phyloP scores from a whole-genome alignment of 768 basidiomycete genomes.

The Auriculariales sp. region DNA sequence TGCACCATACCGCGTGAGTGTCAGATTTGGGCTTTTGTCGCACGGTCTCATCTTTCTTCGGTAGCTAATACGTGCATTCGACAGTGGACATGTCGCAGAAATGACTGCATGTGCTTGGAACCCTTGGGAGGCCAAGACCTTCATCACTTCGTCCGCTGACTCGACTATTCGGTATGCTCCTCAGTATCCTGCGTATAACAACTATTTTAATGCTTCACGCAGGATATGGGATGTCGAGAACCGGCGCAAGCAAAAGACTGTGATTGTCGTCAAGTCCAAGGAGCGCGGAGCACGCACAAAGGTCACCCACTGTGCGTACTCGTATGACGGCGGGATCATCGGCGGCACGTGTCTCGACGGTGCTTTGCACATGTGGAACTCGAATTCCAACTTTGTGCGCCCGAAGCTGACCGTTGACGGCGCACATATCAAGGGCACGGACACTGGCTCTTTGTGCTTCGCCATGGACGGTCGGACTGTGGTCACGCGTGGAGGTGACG shows the following conservation, averaged over 20 bases:
- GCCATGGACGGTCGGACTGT: slow-evolving; percentile 78
- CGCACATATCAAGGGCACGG: slow-evolving; percentile 75
- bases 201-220: slow-evolving; percentile 5
- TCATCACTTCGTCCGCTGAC: slow-evolving; percentile 91
- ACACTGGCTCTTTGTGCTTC: slow-evolving; percentile 78
- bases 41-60: neutral
- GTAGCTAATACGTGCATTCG: slow-evolving; percentile 5
- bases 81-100: slow-evolving; percentile 91
- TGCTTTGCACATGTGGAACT: slow-evolving; percentile 84
- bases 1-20: slow-evolving; percentile 93
- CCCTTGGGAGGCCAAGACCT: slow-evolving; percentile 67
- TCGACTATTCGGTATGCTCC: slow-evolving; percentile 72
- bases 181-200: neutral
- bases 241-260: slow-evolving; percentile 85
- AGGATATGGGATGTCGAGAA: slow-evolving; percentile 94
- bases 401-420: slow-evolving; percentile 77
- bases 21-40: slow-evolving; percentile 6
- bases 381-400: slow-evolving; percentile 83
- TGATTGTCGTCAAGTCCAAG: slow-evolving; percentile 94
- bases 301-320: slow-evolving; percentile 76
- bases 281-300: slow-evolving; percentile 90
- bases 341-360: slow-evolving; percentile 88
- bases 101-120: slow-evolving; percentile 86
- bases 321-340: slow-evolving; percentile 77
- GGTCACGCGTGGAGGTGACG: slow-evolving; percentile 83